Conservation (phyloP, 306 rosid species). For the Glycine latifolia region DNA sequence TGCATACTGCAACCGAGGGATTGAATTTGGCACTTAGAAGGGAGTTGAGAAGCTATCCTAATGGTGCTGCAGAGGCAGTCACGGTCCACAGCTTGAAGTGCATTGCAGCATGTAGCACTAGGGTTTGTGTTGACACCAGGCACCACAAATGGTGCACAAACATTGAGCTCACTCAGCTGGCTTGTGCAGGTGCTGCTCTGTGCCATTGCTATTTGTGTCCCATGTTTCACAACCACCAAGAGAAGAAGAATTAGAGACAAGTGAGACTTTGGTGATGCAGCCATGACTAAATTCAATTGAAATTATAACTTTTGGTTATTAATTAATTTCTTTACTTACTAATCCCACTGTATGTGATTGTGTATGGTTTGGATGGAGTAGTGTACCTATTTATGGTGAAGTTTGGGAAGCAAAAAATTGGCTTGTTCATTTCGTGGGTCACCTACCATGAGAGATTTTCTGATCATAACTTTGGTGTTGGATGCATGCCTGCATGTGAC, state of each 20-base stretch:
- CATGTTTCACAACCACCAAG: constrained; percentile 45
- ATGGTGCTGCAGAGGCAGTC: constrained; percentile 74
- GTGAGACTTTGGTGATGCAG: constrained; percentile 40
- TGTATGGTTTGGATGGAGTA: neutral
- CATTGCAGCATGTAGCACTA: constrained; percentile 60
- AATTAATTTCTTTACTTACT: too few species aligned
- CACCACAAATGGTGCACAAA: constrained; percentile 68
- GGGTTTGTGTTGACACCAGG: constrained; percentile 65
- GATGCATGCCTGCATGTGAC: neutral
- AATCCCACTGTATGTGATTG: too few species aligned
- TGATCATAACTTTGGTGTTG: constrained; percentile 41
- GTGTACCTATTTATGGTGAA: constrained; percentile 27
- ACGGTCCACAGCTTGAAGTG: constrained; percentile 54
- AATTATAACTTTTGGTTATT: neutral
- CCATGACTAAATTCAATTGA: constrained; percentile 16
- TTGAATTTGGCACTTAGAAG: constrained; percentile 60
- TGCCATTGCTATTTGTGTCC: constrained; percentile 45
- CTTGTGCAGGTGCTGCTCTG: constrained; percentile 52
- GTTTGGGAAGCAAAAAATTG: neutral
- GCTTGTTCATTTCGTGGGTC: constrained; percentile 15
- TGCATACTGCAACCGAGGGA: constrained; percentile 59
- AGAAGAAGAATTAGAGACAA: constrained; percentile 25
- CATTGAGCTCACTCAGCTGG: constrained; percentile 57
- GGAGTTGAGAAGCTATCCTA: constrained; percentile 64
- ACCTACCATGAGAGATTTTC: constrained; percentile 13